A percentile compares a stretch with the other conserved stretches of the same genome.
Conservation (phyloP, 2,329 filamentous ascomycete species). For the Nemania diffusa region DNA sequence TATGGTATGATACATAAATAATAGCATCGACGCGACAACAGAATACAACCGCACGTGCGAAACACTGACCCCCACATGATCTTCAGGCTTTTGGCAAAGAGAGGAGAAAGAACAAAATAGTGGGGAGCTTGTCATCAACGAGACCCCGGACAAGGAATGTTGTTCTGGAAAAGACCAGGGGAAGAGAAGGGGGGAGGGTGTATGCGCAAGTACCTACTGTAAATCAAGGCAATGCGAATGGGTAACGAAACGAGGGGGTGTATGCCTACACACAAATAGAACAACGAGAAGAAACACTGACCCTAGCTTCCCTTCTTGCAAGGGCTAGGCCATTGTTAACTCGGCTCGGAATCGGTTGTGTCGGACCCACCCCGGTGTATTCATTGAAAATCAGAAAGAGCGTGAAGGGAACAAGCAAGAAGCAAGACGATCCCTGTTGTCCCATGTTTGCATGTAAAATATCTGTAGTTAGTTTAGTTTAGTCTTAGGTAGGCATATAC, state of each 20-base stretch:
- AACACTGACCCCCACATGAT: constrained; percentile 20
- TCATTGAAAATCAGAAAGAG: neutral
- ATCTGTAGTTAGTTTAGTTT: neutral
- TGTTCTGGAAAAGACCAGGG: constrained; percentile 26
- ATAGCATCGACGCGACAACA: neutral
- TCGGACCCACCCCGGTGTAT: constrained; percentile 8
- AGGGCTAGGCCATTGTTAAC: neutral
- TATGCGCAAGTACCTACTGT: neutral
- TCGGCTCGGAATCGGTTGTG: constrained; percentile 12
- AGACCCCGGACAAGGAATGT: constrained; percentile 1
- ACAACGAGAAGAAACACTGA: neutral
- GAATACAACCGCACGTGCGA: constrained; percentile 8
- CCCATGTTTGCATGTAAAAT: neutral
- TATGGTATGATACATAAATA: constrained; percentile 1
- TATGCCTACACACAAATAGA: neutral
- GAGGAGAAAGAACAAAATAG: constrained; percentile 17
- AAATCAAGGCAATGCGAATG: neutral
- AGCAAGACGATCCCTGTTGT: constrained; percentile 11
- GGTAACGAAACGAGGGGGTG: neutral
- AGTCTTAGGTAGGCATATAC: neutral
- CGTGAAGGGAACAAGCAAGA: neutral
- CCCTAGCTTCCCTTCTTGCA: neutral
- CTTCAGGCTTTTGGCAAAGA: constrained; percentile 12
- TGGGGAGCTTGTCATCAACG: constrained; percentile 6
- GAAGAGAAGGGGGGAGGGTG: neutral